phyloP scores from a whole-genome alignment of 2,329 filamentous ascomycete genomes.

The Xylaria sp. region DNA sequence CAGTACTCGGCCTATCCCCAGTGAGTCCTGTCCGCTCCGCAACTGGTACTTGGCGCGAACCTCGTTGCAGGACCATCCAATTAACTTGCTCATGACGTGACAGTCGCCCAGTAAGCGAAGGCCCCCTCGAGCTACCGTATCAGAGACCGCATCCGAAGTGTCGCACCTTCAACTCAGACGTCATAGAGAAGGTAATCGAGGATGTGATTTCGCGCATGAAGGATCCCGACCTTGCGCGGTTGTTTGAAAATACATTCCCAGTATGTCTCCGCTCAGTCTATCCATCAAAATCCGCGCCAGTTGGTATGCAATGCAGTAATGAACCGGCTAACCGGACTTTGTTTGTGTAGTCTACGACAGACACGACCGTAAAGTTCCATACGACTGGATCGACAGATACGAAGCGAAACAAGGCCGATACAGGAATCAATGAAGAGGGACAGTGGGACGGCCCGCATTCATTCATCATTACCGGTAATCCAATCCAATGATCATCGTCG shows the following conservation, averaged over 20 bases:
- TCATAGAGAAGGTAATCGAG: slow-evolving; percentile 87
- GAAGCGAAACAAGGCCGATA: slow-evolving; percentile 43
- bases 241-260: slow-evolving; percentile 96
- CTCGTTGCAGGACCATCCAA: background rate
- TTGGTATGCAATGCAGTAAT: slow-evolving; percentile 17
- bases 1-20: slow-evolving; percentile 67
- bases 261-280: slow-evolving; percentile 38
- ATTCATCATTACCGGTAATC: slow-evolving; percentile 84
- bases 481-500: background rate
- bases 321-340: slow-evolving; percentile 29
- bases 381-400: slow-evolving; percentile 73
- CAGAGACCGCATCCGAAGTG: slow-evolving; percentile 84
- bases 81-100: slow-evolving; percentile 35
- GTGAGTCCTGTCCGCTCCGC: slow-evolving; percentile 53
- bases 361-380: slow-evolving; percentile 91
- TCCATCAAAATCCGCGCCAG: background rate
- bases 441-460: slow-evolving; percentile 87
- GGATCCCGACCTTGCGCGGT: slow-evolving; percentile 85
- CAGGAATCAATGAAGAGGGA: slow-evolving; percentile 60
- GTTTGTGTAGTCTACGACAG: slow-evolving; percentile 72
- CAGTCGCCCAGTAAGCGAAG: slow-evolving; percentile 81
- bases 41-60: background rate
- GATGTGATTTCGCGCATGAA: slow-evolving; percentile 83
- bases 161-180: slow-evolving; percentile 86
- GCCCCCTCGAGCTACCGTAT: slow-evolving; percentile 82